Base-by-base conservation (phyloP, 2,329 filamentous ascomycete species). In the Ampelomyces quisqualis region DNA sequence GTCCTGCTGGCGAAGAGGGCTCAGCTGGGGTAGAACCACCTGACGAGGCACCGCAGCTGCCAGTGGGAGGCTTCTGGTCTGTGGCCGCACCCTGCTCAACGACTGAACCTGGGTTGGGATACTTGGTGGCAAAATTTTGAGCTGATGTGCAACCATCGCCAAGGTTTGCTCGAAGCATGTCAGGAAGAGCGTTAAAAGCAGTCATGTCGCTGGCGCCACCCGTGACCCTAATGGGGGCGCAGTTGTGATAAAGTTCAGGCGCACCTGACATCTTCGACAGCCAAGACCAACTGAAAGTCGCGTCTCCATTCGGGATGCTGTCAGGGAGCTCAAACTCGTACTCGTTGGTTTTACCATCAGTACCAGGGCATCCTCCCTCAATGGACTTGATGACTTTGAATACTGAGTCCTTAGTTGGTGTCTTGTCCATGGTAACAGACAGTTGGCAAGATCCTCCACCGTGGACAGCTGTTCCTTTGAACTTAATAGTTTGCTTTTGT, bases 341-440 rank as follows among this genome's bases (percentile, higher is more conserved):
- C 0, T 70, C 49, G 19, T 30, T 83, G 55, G 67, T 90, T 90
- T 79, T 81, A 0, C 57, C 56, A 0, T 74, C 67, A 15, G 76
- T 73, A 1, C 83, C 78, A 0, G 90, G 90, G 68, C 93, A 97
- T 7, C 89, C 89, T 22, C 91, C 91, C 49, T 90, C 80, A 17
- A 91, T 88, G 0, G 85, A 90, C 65, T 91, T 84, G 71, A 97
- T 90, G 47, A 96, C 90, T 68, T 90, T 90, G 82, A 86, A 97
- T 3, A 76, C 75, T 1, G 82, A 86, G 52, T 79, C 55, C 4
- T 55, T 47, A 4, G 61, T 70, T 2, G 68, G 69, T 51, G 78
- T 79, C 13, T 77, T 85, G 21, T 80, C 71, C 8, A 76, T 73
- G 46, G 90, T 90, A 55, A 97, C 73, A 10, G 82, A 84, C 32